phyloP scores from a whole-genome alignment of 2,329 filamentous ascomycete species.

The Chrysoporthe deuterocubensis region DNA sequence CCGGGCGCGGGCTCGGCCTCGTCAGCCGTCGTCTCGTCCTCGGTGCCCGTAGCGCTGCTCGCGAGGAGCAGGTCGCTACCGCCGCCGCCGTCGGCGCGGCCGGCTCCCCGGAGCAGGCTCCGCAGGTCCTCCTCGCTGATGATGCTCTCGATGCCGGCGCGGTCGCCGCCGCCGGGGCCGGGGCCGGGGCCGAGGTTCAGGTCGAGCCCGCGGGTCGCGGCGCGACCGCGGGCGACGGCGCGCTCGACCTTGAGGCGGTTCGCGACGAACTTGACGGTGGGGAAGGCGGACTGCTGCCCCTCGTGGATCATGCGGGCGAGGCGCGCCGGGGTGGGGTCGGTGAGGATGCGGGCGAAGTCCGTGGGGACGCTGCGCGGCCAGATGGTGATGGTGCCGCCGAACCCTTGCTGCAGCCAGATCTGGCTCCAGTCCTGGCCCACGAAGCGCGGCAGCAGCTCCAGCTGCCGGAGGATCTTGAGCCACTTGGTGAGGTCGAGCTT shows the following conservation, averaged over 20 bases:
- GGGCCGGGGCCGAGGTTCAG: background rate
- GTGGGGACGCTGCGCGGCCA: slow-evolving; percentile 82
- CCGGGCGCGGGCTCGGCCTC: slow-evolving; percentile 17
- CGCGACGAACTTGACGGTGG: slow-evolving; percentile 86
- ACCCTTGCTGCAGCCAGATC: slow-evolving; percentile 86
- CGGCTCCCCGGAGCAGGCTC: slow-evolving; percentile 37
- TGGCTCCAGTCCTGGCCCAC: slow-evolving; percentile 96
- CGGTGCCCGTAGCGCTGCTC: slow-evolving; percentile 25
- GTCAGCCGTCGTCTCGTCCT: slow-evolving; percentile 29
- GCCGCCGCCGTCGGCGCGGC: background rate
- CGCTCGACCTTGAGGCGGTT: slow-evolving; percentile 87
- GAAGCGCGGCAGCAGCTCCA: slow-evolving; percentile 88
- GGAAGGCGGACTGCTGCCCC: slow-evolving; percentile 86
- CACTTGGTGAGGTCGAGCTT: slow-evolving; percentile 98
- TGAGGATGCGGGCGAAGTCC: slow-evolving; percentile 86
- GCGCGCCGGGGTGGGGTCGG: slow-evolving; percentile 76
- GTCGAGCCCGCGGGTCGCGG: slow-evolving; percentile 54
- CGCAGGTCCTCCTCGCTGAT: slow-evolving; percentile 63
- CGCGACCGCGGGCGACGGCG: slow-evolving; percentile 61
- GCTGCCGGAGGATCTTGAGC: slow-evolving; percentile 90
- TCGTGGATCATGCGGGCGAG: slow-evolving; percentile 88
- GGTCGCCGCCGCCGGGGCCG: slow-evolving; percentile 32
- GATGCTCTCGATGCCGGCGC: slow-evolving; percentile 61
- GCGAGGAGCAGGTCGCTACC: background rate
- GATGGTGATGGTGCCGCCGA: slow-evolving; percentile 92